phyloP scores from a whole-genome alignment of 345 rosid species.

The Mallotus nudiflorus region DNA sequence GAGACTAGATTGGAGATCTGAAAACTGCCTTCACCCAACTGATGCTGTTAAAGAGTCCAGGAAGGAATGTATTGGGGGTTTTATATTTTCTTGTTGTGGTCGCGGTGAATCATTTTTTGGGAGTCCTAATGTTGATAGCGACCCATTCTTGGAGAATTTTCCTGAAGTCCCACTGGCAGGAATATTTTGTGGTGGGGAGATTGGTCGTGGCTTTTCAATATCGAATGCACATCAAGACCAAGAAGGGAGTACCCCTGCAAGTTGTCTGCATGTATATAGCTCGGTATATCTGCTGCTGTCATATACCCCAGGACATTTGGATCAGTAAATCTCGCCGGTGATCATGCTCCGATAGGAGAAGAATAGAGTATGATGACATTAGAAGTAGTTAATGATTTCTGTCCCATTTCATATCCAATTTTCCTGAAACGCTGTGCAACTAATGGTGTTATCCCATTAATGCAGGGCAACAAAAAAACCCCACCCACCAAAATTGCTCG shows the following conservation, averaged over 20 bases:
- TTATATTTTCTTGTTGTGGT: constrained; percentile 52
- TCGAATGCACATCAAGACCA: constrained; percentile 18
- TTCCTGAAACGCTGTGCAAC: no score
- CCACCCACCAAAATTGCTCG: no score
- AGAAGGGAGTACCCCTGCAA: constrained; percentile 23
- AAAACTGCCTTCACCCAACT: constrained; percentile 11
- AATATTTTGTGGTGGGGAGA: constrained; percentile 65
- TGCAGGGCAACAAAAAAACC: no score
- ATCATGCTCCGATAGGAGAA: neutral
- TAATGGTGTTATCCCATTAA: no score
- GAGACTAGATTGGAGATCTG: constrained; percentile 35
- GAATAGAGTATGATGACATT: neutral
- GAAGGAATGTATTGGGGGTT: constrained; percentile 64
- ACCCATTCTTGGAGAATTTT: constrained; percentile 65
- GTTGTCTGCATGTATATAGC: constrained; percentile 61
- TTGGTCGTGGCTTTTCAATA: constrained; percentile 44
- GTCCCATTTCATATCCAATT: neutral
- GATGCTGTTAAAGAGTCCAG: constrained; percentile 6
- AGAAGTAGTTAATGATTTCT: neutral
- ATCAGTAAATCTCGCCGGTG: neutral
- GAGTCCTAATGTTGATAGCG: constrained; percentile 44
- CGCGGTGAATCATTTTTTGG: constrained; percentile 58
- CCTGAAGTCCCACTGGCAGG: constrained; percentile 64
- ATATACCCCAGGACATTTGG: constrained; percentile 25
- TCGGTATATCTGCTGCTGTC: constrained; percentile 58